Evolutionary conservation across 1,284 basidiomycete genomes (phyloP).

Genomic region (Chalciporus sp.): DNA sequence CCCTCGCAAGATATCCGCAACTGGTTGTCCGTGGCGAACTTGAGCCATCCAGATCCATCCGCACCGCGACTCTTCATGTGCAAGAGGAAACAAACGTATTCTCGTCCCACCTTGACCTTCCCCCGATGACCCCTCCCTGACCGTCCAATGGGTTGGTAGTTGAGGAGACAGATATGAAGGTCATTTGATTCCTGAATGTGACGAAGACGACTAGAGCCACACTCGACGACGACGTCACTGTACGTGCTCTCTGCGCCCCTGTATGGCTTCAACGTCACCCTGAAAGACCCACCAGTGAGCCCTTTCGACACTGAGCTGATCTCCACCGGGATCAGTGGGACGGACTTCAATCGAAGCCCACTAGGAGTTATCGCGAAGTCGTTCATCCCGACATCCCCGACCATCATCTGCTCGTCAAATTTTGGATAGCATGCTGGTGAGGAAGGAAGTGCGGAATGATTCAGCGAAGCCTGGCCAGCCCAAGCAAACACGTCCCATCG

Average conservation of each 20-base stretch:
- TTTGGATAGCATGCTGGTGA: slow-evolving; percentile 24
- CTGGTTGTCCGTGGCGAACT: slow-evolving; percentile 28
- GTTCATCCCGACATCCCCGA: slow-evolving; percentile 12
- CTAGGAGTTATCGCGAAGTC: slow-evolving; percentile 15
- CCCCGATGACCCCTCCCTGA: background rate
- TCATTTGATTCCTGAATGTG: slow-evolving; percentile 13
- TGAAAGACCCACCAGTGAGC: slow-evolving; percentile 1
- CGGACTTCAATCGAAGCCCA: slow-evolving; percentile 20
- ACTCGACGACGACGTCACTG: slow-evolving; percentile 15
- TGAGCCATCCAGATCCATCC: slow-evolving; percentile 24
- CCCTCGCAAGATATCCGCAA: slow-evolving; percentile 15
- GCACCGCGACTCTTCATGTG: slow-evolving; percentile 8
- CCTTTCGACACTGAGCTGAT: slow-evolving; percentile 2
- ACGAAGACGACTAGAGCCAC: slow-evolving; percentile 18
- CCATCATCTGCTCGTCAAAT: slow-evolving; percentile 16
- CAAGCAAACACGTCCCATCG: slow-evolving; percentile 28
- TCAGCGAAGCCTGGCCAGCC: slow-evolving; percentile 21
- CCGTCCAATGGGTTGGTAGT: slow-evolving; percentile 13
- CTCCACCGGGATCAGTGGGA: slow-evolving; percentile 26
- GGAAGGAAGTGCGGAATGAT: slow-evolving; percentile 16
- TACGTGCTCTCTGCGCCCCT: slow-evolving; percentile 6
- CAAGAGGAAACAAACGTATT: slow-evolving; percentile 28
- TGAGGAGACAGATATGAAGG: slow-evolving; percentile 27
- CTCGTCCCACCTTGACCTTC: slow-evolving; percentile 14
- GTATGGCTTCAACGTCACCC: slow-evolving; percentile 13